A percentile compares a stretch with the other conserved stretches of the same genome.
Conservation (phyloP, 495 filamentous ascomycete species). For the Lepidopterella palustris region DNA sequence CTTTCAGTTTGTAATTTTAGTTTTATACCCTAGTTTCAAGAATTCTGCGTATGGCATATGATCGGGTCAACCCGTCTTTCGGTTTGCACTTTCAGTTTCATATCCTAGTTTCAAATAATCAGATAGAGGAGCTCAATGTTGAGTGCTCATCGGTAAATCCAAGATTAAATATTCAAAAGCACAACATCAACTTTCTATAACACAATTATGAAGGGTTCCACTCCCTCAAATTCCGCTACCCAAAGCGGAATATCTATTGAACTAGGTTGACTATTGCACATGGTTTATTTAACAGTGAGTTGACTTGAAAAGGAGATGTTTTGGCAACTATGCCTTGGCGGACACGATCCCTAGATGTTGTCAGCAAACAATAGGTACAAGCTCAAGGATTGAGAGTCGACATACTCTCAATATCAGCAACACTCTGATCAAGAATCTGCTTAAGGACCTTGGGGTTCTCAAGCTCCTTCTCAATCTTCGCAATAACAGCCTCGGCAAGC, state of each 20-base stretch:
- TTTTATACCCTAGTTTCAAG: no score
- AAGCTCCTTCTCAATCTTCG: slow-evolving; percentile 96
- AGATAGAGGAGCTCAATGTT: no score
- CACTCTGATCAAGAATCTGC: slow-evolving; percentile 91
- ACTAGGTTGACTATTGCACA: slow-evolving; percentile 28
- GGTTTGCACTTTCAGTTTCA: no score
- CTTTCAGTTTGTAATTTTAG: no score
- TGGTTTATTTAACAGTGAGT: slow-evolving; percentile 25
- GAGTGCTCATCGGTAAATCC: not conserved
- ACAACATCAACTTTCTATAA: no score
- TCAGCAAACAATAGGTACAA: slow-evolving; percentile 20
- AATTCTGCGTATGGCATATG: no score
- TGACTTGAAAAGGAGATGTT: slow-evolving; percentile 10
- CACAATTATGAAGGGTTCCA: no score
- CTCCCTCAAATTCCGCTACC: slow-evolving; percentile 1
- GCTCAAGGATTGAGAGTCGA: slow-evolving; percentile 17
- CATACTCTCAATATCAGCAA: slow-evolving; percentile 95
- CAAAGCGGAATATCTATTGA: slow-evolving; percentile 13
- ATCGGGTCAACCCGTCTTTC: no score
- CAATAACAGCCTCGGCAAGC: slow-evolving; percentile 84
- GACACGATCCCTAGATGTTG: slow-evolving; percentile 24
- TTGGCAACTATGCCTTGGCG: slow-evolving; percentile 26
- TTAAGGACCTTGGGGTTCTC: slow-evolving; percentile 92
- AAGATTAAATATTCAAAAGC: no score
- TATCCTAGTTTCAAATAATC: no score